A percentile compares a stretch with the other conserved stretches of the same genome.
Evolutionary conservation across 345 rosid species (phyloP).

Genomic region (Citrus australasica): DNA sequence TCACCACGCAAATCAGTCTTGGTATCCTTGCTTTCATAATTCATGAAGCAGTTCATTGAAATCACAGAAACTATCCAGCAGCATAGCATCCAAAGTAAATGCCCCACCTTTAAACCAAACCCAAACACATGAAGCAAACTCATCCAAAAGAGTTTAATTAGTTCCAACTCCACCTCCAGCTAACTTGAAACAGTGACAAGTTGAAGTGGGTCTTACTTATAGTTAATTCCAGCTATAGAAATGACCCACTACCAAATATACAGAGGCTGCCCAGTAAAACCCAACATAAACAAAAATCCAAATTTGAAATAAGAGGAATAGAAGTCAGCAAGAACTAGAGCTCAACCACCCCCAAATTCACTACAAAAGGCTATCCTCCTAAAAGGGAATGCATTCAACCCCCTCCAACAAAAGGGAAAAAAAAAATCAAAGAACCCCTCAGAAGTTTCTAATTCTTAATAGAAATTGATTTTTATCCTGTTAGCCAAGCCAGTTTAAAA

Average conservation of each 20-base stretch:
- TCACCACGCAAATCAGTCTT: slow-evolving; percentile 45
- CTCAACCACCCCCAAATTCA: slow-evolving; percentile 22
- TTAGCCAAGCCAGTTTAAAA: slow-evolving; percentile 17
- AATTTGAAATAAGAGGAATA: slow-evolving; percentile 9
- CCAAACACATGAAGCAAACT: slow-evolving; percentile 68
- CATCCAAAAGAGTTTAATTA: slow-evolving; percentile 54
- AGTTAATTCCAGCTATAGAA: slow-evolving; percentile 28
- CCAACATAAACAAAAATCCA: slow-evolving; percentile 38
- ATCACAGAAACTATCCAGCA: slow-evolving; percentile 66
- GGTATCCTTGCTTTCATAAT: slow-evolving; percentile 52
- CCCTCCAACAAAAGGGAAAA: slow-evolving; percentile 9
- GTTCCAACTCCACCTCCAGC: slow-evolving; percentile 20
- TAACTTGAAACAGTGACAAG: slow-evolving; percentile 26
- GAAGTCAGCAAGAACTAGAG: background rate
- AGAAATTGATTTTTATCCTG: slow-evolving; percentile 29
- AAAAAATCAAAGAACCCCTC: slow-evolving; percentile 33
- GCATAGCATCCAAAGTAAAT: slow-evolving; percentile 76
- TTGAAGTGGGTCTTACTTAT: slow-evolving; percentile 27
- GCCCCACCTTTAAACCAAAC: slow-evolving; percentile 82
- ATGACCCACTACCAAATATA: slow-evolving; percentile 34
- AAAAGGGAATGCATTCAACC: slow-evolving; percentile 19
- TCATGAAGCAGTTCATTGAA: slow-evolving; percentile 57
- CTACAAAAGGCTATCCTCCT: slow-evolving; percentile 4
- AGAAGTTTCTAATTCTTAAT: slow-evolving; percentile 36
- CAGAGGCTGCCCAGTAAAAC: slow-evolving; percentile 36